Conservation (phyloP, 208 protist species). For the Trichomonas gallinae region DNA sequence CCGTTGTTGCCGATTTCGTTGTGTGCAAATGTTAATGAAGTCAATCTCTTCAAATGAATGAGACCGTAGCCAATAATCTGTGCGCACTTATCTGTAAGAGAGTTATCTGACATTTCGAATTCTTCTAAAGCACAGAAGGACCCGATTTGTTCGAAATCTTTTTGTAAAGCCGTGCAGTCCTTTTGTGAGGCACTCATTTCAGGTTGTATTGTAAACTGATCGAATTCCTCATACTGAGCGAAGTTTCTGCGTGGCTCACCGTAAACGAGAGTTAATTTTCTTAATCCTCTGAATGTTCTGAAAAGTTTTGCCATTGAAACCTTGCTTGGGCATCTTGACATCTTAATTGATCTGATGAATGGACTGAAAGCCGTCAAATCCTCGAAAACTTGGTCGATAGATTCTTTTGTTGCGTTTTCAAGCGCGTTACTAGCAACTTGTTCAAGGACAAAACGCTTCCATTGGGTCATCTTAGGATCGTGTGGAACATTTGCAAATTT, state of each 20-base stretch:
- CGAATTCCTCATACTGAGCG: slow-evolving; percentile 15
- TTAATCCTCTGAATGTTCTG: neutral
- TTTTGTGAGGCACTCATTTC: neutral
- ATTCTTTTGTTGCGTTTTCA: neutral
- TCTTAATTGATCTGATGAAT: neutral
- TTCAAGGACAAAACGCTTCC: neutral
- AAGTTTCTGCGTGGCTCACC: slow-evolving; percentile 2
- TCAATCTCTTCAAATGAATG: neutral
- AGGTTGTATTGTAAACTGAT: neutral
- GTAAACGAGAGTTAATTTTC: neutral
- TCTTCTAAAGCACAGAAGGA: neutral
- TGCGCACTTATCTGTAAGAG: neutral
- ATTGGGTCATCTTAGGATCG: neutral
- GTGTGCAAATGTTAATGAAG: neutral
- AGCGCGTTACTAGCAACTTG: neutral
- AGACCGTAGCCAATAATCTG: neutral
- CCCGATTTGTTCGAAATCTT: neutral
- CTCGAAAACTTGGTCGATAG: neutral
- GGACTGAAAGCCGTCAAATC: neutral
- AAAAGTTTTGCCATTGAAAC: neutral
- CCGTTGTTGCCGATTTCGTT: slow-evolving; percentile 4
- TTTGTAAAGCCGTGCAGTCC: neutral
- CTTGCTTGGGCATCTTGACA: neutral
- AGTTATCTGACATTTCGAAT: neutral
- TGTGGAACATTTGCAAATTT: neutral